Conservation (phyloP, 116 monocot genomes). For the Cymodocea nodosa region DNA sequence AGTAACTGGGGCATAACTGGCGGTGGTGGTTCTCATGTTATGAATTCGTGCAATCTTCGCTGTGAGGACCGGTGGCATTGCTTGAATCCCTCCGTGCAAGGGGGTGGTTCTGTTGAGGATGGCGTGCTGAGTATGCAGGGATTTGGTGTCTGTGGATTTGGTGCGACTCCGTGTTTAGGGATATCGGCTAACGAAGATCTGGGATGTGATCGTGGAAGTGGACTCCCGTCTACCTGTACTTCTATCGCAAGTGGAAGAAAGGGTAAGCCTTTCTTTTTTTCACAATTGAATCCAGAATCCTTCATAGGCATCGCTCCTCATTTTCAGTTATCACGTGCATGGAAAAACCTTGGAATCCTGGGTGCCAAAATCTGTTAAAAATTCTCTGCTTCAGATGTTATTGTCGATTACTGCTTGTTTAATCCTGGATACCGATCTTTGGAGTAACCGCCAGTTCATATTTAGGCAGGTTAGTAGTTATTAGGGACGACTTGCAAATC, state of each 20-base stretch:
- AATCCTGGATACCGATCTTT: too few species aligned
- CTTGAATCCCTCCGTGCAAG: conserved; percentile 11
- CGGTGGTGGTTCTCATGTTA: conserved; percentile 22
- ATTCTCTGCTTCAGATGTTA: too few species aligned
- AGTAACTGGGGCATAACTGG: conserved; percentile 17
- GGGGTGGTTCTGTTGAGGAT: too few species aligned
- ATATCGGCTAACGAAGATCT: conserved; percentile 9
- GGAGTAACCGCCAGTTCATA: too few species aligned
- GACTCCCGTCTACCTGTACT: conserved; percentile 5
- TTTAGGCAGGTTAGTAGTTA: too few species aligned
- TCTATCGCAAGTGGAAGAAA: conserved; percentile 11
- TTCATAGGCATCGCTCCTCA: too few species aligned
- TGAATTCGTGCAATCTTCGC: conserved; percentile 40
- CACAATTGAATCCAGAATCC: too few species aligned
- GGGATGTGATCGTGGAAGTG: conserved; percentile 19
- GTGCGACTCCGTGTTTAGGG: conserved; percentile 40
- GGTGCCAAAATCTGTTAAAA: too few species aligned
- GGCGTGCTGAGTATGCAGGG: conserved; percentile 13
- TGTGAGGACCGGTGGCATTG: conserved; percentile 44
- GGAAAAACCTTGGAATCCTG: too few species aligned
- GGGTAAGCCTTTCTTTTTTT: conserved; percentile 25
- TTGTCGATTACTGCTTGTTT: too few species aligned
- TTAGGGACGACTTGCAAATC: too few species aligned
- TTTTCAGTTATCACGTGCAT: too few species aligned
- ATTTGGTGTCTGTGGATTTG: conserved; percentile 35